Percentiles rank a stretch among this genome's conserved stretches.
phyloP scores from a whole-genome alignment of 2,329 filamentous ascomycete species.

The Trichoderma sp. region DNA sequence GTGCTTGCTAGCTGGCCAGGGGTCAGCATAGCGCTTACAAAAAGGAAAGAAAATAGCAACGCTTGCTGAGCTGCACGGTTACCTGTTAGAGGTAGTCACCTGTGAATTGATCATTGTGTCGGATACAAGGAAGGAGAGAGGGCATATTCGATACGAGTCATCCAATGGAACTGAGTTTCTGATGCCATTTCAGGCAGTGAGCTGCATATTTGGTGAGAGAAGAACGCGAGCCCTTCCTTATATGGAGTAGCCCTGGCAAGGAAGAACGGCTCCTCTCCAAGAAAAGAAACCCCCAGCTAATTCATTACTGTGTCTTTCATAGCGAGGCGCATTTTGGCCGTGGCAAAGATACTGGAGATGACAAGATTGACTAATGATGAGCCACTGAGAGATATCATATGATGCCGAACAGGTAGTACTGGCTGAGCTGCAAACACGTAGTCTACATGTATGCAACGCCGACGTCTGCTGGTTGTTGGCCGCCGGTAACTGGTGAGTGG shows the following conservation, averaged over 20 bases:
- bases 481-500: neutral
- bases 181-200: neutral
- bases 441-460: neutral
- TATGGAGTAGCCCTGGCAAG: neutral
- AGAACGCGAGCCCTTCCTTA: neutral
- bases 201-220: neutral
- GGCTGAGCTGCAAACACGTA: neutral
- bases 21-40: constrained; percentile 18
- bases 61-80: neutral
- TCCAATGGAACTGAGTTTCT: neutral
- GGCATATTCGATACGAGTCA: neutral
- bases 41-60: neutral
- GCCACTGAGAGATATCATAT: neutral
- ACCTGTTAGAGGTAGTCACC: neutral
- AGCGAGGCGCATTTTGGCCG: neutral
- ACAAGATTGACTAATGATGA: neutral
- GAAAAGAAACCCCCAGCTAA: neutral
- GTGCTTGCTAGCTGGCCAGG: constrained; percentile 4
- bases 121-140: neutral
- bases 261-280: neutral
- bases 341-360: neutral
- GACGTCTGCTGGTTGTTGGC: neutral
- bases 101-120: neutral
- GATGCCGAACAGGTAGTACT: neutral
- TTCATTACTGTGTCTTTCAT: neutral